Percentiles rank a stretch among this genome's conserved stretches.
phyloP scores from a whole-genome alignment of 2,329 filamentous ascomycete species.

The Penicillium sp. region DNA sequence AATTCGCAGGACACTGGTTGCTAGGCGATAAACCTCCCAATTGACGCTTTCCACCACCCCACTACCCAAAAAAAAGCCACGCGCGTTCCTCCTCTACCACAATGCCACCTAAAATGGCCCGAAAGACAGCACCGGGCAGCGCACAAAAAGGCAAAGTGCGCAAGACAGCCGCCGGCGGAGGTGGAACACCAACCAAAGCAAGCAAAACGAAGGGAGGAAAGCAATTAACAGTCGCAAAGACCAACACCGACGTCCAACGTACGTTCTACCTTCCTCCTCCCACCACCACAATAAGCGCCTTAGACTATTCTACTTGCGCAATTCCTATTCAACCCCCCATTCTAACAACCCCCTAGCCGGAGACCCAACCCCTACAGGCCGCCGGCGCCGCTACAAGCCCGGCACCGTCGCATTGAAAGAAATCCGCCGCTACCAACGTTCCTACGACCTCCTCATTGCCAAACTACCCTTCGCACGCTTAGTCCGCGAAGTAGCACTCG shows the following conservation, averaged over 20 bases:
- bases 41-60: conserved; percentile 8
- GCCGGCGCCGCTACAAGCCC: conserved; percentile 64
- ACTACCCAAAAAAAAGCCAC: conserved; percentile 1
- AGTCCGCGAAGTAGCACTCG: conserved; percentile 55
- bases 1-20: neutral
- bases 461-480: conserved; percentile 53
- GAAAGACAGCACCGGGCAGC: conserved; percentile 15
- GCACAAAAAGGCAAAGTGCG: conserved; percentile 8
- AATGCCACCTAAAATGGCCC: conserved; percentile 35
- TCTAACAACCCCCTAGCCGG: conserved; percentile 56
- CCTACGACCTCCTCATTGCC: conserved; percentile 78
- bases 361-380: conserved; percentile 67
- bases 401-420: conserved; percentile 87
- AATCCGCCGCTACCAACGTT: conserved; percentile 86
- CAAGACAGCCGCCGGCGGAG: conserved; percentile 10
- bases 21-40: conserved; percentile 4
- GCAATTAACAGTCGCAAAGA: conserved; percentile 21
- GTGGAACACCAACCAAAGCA: conserved; percentile 19
- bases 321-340: neutral
- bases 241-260: conserved; percentile 42
- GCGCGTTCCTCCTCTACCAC: neutral
- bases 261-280: conserved; percentile 16
- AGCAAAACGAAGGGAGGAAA: conserved; percentile 27
- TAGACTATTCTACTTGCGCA: neutral
- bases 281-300: neutral